Base-by-base conservation (phyloP, 208 protist genomes). In the Acanthamoeba royreba region DNA sequence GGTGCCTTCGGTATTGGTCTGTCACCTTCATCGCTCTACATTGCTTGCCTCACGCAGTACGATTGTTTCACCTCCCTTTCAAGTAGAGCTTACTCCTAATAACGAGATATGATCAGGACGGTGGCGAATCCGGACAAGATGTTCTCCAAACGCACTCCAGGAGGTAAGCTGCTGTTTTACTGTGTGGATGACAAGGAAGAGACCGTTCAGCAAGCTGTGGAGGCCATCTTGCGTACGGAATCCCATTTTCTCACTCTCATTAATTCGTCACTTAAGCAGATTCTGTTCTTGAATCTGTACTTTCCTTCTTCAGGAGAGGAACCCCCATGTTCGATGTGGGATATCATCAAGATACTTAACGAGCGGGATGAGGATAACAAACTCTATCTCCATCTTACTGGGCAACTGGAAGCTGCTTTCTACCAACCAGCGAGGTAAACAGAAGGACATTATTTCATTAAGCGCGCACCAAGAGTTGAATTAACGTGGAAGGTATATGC, bases 121-220 rank as follows among this genome's bases (percentile, higher is more conserved):
- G 74, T 45, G 0, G 74, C 74, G 43, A 85, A 85, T 53, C 74
- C 74, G 22, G 74, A 85, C 28, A 85, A 85, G 22, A 85, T 85
- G 74, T 85, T 85, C 74, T 85, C 74, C 74, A 85, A 85, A 19
- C 74, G 74, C 11, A 85, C 74, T 9, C 74, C 74, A 0, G 74
- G 74, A 25, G 74, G 74, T 45, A 85, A 85, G 74, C 74, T 85
- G 25, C 31, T 85, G 43, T 85, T 85, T 28, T 85, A 85, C 22
- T 85, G 74, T 19, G 53, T 85, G 13, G 74, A 85, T 28, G 74
- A 85, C 43, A 85, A 53, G 74, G 74, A 85, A 53, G 74, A 52
- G 74, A 35, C 74, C 43, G 43, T 85, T 1, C 74, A 85, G 0
- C 74, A 53, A 25, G 74, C 74, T 8, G 74, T 85, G n/a, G 74